These are phyloP conservation scores for Porcisia deanei DNA, from an alignment of 208 protist genomes.

Conservation along the genomic window DNA sequence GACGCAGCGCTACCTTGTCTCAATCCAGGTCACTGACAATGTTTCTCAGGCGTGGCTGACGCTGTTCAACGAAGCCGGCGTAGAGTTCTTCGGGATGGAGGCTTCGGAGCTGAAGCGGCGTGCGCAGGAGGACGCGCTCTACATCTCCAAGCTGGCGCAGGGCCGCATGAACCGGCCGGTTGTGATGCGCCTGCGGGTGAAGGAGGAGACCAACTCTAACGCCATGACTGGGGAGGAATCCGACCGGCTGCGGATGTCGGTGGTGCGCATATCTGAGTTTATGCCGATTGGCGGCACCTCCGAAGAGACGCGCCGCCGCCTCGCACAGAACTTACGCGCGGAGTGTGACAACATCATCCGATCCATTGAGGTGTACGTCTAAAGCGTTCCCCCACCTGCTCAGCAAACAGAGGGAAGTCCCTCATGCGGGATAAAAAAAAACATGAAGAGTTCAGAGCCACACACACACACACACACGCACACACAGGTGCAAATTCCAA, in stretches of 20 bases:
- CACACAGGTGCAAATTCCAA: no score
- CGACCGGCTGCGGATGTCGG: conserved; percentile 85
- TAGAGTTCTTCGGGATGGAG: conserved; percentile 88
- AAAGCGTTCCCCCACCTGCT: conserved; percentile 1
- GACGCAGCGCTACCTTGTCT: conserved; percentile 86
- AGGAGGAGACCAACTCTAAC: conserved; percentile 72
- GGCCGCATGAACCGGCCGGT: conserved; percentile 86
- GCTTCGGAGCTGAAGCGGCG: conserved; percentile 82
- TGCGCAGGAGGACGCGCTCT: conserved; percentile 76
- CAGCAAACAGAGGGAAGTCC: neutral
- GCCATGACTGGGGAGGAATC: conserved; percentile 49
- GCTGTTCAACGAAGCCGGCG: conserved; percentile 89
- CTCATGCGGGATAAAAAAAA: no score
- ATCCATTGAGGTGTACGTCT: conserved; percentile 79
- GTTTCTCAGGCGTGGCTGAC: conserved; percentile 91
- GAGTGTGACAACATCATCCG: conserved; percentile 86
- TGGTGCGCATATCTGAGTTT: conserved; percentile 82
- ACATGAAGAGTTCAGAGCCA: neutral
- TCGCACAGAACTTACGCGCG: conserved; percentile 63
- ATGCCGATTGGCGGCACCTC: conserved; percentile 74
- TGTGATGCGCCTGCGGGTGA: conserved; percentile 87
- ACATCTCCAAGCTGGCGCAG: conserved; percentile 75
- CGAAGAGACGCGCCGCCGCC: conserved; percentile 65
- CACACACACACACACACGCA: neutral
- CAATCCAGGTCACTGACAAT: conserved; percentile 88